Evolutionary conservation across 306 rosid species (phyloP).

Genomic region (barrel medic (Medicago truncatula)): DNA sequence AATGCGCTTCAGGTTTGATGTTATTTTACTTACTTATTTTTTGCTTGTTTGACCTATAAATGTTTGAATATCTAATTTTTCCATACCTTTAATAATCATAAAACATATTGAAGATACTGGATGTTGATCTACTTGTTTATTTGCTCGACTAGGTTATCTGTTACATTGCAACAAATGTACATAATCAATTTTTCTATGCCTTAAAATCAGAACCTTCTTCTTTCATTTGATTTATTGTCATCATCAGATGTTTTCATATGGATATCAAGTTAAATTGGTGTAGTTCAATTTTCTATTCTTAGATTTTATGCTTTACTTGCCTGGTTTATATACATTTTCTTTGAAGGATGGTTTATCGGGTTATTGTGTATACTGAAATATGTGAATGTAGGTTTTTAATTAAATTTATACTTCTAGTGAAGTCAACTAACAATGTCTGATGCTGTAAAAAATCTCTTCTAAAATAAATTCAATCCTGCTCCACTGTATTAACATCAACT

Average conservation of each 20-base stretch:
- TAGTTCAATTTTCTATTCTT: constrained; percentile 6
- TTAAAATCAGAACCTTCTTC: not conserved
- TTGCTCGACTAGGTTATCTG: constrained; percentile 30
- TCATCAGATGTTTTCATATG: constrained; percentile 21
- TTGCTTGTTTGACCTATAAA: not conserved
- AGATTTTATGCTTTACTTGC: constrained; percentile 4
- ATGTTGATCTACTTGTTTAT: constrained; percentile 25
- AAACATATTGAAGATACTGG: not conserved
- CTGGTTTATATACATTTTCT: not conserved
- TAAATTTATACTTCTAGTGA: not conserved
- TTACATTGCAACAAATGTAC: not conserved
- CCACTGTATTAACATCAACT: not conserved
- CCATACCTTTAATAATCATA: not conserved
- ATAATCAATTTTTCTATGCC: not conserved
- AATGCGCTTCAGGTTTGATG: constrained; percentile 79
- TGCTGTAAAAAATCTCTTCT: not conserved
- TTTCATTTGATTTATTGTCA: constrained; percentile 27
- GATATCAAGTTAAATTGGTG: not conserved
- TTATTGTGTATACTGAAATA: not conserved
- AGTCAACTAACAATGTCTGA: not conserved
- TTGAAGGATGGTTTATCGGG: not conserved
- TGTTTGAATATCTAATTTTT: constrained; percentile 9
- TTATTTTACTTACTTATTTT: constrained; percentile 4
- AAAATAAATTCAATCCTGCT: not conserved
- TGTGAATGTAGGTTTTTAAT: constrained; percentile 6